Percentiles rank a stretch among this genome's conserved stretches.
Evolutionary conservation across 1,139 yeast species (phyloP).

Genomic region (Blastobotrys illinoisensis): DNA sequence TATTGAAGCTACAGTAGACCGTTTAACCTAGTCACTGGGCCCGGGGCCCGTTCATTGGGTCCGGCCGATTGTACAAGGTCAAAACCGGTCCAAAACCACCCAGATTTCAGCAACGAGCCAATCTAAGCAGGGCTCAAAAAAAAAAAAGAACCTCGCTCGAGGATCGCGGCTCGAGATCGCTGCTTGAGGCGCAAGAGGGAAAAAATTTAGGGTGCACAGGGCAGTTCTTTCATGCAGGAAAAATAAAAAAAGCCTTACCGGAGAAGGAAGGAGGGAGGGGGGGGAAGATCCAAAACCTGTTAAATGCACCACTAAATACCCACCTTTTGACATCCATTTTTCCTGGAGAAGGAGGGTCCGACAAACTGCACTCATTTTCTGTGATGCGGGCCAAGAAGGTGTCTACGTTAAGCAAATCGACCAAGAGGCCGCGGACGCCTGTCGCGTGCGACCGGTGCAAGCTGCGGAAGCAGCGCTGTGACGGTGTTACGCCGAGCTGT

Average conservation of each 20-base stretch:
- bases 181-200: too few relatives aligned
- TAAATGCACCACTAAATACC: neutral
- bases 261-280: neutral
- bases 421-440: constrained; percentile 14
- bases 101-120: too few relatives aligned
- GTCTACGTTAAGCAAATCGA: neutral
- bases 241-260: neutral
- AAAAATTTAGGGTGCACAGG: too few relatives aligned
- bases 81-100: too few relatives aligned
- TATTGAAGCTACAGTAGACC: too few relatives aligned
- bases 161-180: too few relatives aligned
- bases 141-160: too few relatives aligned
- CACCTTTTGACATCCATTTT: neutral
- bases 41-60: too few relatives aligned
- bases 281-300: neutral
- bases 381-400: neutral
- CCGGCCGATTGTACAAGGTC: too few relatives aligned
- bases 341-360: neutral
- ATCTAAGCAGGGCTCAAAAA: too few relatives aligned
- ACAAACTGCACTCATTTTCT: neutral
- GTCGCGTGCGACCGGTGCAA: constrained; percentile 17
- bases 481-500: constrained; percentile 11
- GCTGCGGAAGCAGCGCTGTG: constrained; percentile 15
- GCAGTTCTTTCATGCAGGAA: neutral
- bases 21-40: too few relatives aligned